These are phyloP conservation scores for Bryoerythrophyllum caledonicum DNA, from an alignment of 225 moss, liverwort and hornwort species.

Conservation along the genomic window DNA sequence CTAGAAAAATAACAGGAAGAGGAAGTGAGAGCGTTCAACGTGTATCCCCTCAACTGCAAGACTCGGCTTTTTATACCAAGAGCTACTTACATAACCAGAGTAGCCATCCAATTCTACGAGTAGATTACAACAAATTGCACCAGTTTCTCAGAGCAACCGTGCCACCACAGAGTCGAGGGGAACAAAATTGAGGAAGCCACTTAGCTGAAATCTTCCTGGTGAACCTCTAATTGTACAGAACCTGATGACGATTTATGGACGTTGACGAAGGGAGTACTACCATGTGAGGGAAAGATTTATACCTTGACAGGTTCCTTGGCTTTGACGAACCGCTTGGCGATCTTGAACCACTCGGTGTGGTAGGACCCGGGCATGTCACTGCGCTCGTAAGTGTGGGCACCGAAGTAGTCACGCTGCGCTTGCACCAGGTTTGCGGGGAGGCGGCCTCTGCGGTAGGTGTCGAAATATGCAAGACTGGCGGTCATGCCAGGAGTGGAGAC, in stretches of 20 bases:
- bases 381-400: conserved; percentile 76
- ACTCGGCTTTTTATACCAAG: neutral
- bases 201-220: conserved; percentile 1
- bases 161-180: conserved; percentile 13
- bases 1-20: neutral
- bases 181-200: conserved; percentile 25
- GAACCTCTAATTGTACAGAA: conserved; percentile 23
- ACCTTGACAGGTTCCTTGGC: conserved; percentile 25
- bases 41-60: neutral
- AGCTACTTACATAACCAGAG: conserved; percentile 9
- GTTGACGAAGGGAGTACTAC: conserved; percentile 15
- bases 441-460: conserved; percentile 67
- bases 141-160: conserved; percentile 14
- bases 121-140: neutral
- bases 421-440: conserved; percentile 80
- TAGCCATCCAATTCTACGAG: neutral
- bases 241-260: conserved; percentile 4
- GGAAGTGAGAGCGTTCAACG: neutral
- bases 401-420: conserved; percentile 78
- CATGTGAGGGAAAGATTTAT: neutral
- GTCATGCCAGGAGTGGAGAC: conserved; percentile 83
- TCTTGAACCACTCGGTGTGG: conserved; percentile 84
- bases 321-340: conserved; percentile 46
- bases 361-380: conserved; percentile 54
- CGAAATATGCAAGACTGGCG: conserved; percentile 73